Percentiles rank a stretch among this genome's conserved stretches.
Evolutionary conservation across 441 rosid species (phyloP).

Genomic region (Populus hybrid): DNA sequence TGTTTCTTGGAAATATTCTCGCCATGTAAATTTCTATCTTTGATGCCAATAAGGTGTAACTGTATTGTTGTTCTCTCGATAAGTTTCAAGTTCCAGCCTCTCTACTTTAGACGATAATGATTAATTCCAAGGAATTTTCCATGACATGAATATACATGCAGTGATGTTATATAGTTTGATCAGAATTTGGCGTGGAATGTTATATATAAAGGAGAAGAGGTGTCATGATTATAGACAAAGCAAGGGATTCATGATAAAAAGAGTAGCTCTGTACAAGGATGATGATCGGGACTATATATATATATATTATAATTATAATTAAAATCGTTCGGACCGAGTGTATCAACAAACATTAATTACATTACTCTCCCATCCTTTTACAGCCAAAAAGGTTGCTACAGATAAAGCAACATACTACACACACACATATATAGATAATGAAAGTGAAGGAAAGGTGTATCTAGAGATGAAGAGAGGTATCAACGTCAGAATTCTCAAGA

Average conservation of each 20-base stretch:
- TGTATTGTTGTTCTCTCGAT: too few relatives aligned
- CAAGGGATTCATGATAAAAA: too few relatives aligned
- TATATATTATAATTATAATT: too few relatives aligned
- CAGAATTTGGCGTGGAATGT: not conserved
- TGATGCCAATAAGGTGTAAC: not conserved
- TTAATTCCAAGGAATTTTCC: not conserved
- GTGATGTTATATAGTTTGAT: not conserved
- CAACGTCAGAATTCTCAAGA: slow-evolving; percentile 49
- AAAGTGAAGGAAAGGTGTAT: not conserved
- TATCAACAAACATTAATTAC: slow-evolving; percentile 1
- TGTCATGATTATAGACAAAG: too few relatives aligned
- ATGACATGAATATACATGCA: not conserved
- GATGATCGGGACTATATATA: not conserved
- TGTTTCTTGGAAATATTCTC: not conserved
- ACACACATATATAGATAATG: not conserved
- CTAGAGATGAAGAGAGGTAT: slow-evolving; percentile 71
- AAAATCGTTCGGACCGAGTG: not conserved
- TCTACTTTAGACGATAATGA: not conserved
- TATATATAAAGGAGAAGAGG: too few relatives aligned
- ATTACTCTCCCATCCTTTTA: slow-evolving; percentile 30
- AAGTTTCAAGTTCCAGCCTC: too few relatives aligned
- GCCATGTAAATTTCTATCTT: not conserved
- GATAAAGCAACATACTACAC: not conserved
- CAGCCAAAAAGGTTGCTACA: slow-evolving; percentile 17
- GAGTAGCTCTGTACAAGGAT: too few relatives aligned